Evolutionary conservation across 1,139 yeast genomes (phyloP).

Genomic region (Nakaseomyces bracarensis): DNA sequence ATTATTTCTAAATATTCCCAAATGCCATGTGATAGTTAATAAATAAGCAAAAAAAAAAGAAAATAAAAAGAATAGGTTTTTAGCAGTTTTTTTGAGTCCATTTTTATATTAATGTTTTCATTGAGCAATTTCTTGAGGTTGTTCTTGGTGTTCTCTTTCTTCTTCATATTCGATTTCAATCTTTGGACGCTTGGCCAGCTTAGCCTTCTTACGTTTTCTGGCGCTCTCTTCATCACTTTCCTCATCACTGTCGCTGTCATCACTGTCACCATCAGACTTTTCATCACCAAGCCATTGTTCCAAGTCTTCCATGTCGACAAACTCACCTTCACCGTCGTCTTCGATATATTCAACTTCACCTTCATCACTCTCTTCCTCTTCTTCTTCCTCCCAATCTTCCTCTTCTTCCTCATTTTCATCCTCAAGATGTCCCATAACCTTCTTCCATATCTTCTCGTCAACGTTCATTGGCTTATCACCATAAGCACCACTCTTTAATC

Average conservation of each 20-base stretch:
- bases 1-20: too few relatives aligned
- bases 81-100: too few relatives aligned
- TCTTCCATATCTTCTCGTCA: conserved; percentile 92
- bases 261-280: conserved; percentile 36
- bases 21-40: too few relatives aligned
- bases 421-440: conserved; percentile 67
- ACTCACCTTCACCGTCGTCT: conserved; percentile 79
- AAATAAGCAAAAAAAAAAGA: too few relatives aligned
- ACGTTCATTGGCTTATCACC: conserved; percentile 97
- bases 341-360: conserved; percentile 82
- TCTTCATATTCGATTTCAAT: conserved; percentile 81
- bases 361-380: conserved; percentile 55
- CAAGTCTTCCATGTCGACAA: conserved; percentile 85
- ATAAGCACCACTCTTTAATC: conserved; percentile 94
- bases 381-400: conserved; percentile 44
- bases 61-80: too few relatives aligned
- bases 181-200: conserved; percentile 56
- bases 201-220: conserved; percentile 37
- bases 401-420: conserved; percentile 61
- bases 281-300: conserved; percentile 82
- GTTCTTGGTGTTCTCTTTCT: conserved; percentile 36
- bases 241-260: conserved; percentile 31
- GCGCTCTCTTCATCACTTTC: conserved; percentile 35
- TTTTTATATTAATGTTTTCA: conserved; percentile 6
- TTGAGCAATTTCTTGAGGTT: conserved; percentile 25